These are phyloP conservation scores for Hymenoscyphus scutula DNA, from an alignment of 2,329 filamentous ascomycete genomes.

Conservation along the genomic window DNA sequence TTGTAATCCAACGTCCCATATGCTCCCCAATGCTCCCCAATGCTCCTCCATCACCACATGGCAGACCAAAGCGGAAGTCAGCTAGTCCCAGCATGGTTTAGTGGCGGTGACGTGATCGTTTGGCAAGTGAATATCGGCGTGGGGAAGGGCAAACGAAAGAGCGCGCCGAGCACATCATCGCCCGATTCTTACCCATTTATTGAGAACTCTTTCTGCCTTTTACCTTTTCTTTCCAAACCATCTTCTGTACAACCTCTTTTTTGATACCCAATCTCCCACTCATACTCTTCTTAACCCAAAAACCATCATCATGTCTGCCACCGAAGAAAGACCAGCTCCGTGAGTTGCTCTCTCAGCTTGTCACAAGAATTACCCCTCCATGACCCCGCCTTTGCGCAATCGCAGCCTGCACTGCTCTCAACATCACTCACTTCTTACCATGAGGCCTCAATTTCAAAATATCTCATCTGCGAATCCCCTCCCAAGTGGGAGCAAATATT, in stretches of 20 bases:
- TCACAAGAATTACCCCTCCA: conserved; percentile 6
- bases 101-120: conserved; percentile 1
- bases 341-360: conserved; percentile 14
- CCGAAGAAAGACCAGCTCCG: conserved; percentile 18
- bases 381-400: conserved; percentile 1
- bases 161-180: conserved; percentile 3
- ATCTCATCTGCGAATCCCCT: neutral
- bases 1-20: neutral
- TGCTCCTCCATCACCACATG: neutral
- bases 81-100: neutral
- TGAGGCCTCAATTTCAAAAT: neutral
- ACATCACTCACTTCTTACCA: too few species aligned
- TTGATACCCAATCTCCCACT: neutral
- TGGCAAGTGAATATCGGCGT: neutral
- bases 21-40: neutral
- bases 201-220: neutral
- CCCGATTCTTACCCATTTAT: neutral
- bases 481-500: neutral
- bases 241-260: neutral
- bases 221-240: neutral
- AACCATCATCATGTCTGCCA: neutral
- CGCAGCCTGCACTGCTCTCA: neutral
- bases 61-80: neutral
- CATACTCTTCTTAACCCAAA: neutral
- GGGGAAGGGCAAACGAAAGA: neutral